A percentile compares a stretch with the other conserved stretches of the same genome.
phyloP scores from a whole-genome alignment of 371 early-diverging fungal genomes.

The Apophysomyces trapeziformis region DNA sequence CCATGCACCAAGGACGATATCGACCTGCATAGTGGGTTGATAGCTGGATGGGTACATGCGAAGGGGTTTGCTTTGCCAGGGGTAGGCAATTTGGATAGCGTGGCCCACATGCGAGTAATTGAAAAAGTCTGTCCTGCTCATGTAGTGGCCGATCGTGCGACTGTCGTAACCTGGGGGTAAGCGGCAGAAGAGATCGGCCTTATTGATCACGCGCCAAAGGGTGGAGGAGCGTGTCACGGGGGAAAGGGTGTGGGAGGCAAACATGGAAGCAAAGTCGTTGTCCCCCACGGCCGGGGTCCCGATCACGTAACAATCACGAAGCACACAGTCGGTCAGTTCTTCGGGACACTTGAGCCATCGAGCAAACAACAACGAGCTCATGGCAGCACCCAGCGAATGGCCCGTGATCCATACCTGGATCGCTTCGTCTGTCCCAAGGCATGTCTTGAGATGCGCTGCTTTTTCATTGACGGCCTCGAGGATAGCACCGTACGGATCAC shows the following conservation, averaged over 20 bases:
- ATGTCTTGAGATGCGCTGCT: constrained; percentile 21
- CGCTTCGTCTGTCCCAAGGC: constrained; percentile 27
- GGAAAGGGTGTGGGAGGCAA: constrained; percentile 24
- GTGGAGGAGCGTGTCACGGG: constrained; percentile 22
- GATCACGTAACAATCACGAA: constrained; percentile 45
- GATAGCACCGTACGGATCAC: constrained; percentile 48
- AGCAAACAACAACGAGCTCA: constrained; percentile 44
- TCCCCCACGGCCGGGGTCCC: constrained; percentile 51
- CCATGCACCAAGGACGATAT: constrained; percentile 18
- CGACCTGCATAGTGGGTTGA: constrained; percentile 19
- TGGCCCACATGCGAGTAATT: constrained; percentile 40
- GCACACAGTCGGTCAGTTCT: constrained; percentile 16
- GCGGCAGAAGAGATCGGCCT: constrained; percentile 28
- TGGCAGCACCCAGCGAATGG: constrained; percentile 51
- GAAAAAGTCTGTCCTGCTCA: constrained; percentile 24
- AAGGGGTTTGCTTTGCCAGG: constrained; percentile 19
- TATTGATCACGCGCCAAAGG: constrained; percentile 37
- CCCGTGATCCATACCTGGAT: constrained; percentile 54
- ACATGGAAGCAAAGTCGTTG: constrained; percentile 36
- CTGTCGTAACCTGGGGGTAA: constrained; percentile 30
- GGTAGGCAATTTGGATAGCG: constrained; percentile 23
- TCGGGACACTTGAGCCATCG: constrained; percentile 40
- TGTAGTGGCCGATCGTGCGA: constrained; percentile 21
- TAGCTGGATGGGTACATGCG: constrained; percentile 19
- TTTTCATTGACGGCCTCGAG: constrained; percentile 40